Conservation (phyloP, 2,329 filamentous ascomycete genomes). For the Aspergillus phoenicis region DNA sequence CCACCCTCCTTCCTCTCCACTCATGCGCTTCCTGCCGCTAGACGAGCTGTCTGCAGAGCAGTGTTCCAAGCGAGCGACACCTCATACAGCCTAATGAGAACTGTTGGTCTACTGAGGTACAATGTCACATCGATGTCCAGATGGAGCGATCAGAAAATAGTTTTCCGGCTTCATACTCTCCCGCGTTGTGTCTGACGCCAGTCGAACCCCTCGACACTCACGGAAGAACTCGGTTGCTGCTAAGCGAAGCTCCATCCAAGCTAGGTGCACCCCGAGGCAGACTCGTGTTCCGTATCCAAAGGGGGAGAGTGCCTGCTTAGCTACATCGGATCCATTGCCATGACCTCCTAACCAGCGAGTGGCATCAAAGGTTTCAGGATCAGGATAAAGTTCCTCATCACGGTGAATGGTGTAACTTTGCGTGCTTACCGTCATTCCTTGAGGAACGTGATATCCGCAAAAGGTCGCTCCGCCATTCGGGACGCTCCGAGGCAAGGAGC, state of each 20-base stretch:
- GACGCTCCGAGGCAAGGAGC: constrained; percentile 56
- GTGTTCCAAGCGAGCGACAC: neutral
- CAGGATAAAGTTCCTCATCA: constrained; percentile 51
- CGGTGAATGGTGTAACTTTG: constrained; percentile 58
- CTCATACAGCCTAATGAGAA: neutral
- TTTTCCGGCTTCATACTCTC: constrained; percentile 47
- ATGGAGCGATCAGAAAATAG: constrained; percentile 47
- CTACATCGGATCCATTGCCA: constrained; percentile 16
- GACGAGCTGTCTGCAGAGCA: neutral
- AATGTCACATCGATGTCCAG: constrained; percentile 44
- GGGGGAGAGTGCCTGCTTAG: constrained; percentile 60
- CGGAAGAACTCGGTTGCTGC: constrained; percentile 55
- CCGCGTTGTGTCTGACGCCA: constrained; percentile 7
- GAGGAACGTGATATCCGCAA: constrained; percentile 49
- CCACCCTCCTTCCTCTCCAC: no score
- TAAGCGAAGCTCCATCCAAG: constrained; percentile 58
- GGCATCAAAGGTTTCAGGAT: constrained; percentile 54
- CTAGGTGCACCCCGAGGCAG: constrained; percentile 69
- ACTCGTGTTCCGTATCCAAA: constrained; percentile 68
- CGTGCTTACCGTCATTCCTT: constrained; percentile 55
- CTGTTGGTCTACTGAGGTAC: neutral
- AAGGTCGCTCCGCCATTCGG: constrained; percentile 49
- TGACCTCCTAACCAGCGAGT: constrained; percentile 52
- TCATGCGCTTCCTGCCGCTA: no score
- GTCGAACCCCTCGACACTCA: constrained; percentile 23